Evolutionary conservation across 176 grass and related monocot genomes (phyloP).

Genomic region (Urochloa ruziziensis): DNA sequence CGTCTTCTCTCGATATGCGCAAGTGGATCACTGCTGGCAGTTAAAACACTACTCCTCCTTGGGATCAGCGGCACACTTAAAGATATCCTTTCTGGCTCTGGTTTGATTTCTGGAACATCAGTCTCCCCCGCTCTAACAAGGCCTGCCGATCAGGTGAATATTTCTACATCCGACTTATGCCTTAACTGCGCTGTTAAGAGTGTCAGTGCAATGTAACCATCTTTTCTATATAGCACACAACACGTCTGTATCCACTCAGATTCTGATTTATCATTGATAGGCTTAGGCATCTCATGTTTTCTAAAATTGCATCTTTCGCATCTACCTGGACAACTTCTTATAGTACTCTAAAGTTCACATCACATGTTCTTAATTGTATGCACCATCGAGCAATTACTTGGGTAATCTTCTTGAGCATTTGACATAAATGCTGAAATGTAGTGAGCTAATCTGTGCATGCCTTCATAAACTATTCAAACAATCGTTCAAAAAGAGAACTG

Average conservation of each 20-base stretch:
- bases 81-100: conserved; percentile 81
- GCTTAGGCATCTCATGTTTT: background rate
- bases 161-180: background rate
- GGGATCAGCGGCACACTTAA: conserved; percentile 86
- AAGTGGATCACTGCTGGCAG: conserved; percentile 76
- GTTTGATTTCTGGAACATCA: conserved; percentile 61
- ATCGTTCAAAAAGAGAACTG: background rate
- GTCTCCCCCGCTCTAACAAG: conserved; percentile 71
- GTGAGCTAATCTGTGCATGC: background rate
- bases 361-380: conserved; percentile 27
- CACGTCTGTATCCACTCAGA: background rate
- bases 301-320: background rate
- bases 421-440: background rate
- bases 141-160: conserved; percentile 77
- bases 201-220: conserved; percentile 10
- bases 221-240: background rate
- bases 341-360: background rate
- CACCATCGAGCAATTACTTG: background rate
- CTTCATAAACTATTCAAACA: background rate
- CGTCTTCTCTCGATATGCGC: conserved; percentile 82
- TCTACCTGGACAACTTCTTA: background rate
- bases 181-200: background rate
- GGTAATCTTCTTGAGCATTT: background rate
- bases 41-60: conserved; percentile 87
- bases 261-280: background rate